These are phyloP conservation scores for Lolium rigidum DNA, from an alignment of 176 grass and related monocot genomes.

Conservation along the genomic window DNA sequence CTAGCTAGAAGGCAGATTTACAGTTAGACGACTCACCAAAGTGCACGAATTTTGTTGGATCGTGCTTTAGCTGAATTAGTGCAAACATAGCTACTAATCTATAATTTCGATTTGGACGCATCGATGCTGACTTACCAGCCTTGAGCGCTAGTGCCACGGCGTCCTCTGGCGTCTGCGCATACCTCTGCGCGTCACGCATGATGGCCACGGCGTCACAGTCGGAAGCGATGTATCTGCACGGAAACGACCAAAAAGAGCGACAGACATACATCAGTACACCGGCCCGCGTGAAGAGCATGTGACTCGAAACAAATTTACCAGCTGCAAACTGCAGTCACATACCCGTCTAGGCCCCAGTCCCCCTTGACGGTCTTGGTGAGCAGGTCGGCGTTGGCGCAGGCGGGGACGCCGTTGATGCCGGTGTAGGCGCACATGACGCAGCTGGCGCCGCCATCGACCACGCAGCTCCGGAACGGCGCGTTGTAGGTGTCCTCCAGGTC, in stretches of 20 bases:
- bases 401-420: constrained; percentile 66
- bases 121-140: constrained; percentile 27
- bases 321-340: background rate
- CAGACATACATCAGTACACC: background rate
- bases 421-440: constrained; percentile 84
- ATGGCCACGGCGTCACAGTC: constrained; percentile 48
- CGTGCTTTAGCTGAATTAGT: background rate
- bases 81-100: background rate
- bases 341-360: constrained; percentile 65
- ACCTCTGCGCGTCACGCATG: constrained; percentile 32
- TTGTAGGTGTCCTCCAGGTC: constrained; percentile 82
- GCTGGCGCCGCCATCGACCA: constrained; percentile 54
- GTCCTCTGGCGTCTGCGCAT: constrained; percentile 26
- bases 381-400: constrained; percentile 57
- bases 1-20: background rate
- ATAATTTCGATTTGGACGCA: background rate
- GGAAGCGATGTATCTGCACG: constrained; percentile 48
- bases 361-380: constrained; percentile 52
- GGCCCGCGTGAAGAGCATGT: background rate
- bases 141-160: constrained; percentile 25
- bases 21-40: background rate
- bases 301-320: background rate
- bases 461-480: constrained; percentile 70
- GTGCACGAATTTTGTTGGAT: too few relatives aligned
- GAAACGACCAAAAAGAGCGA: constrained; percentile 11